Conservation (phyloP, 2,329 filamentous ascomycete genomes). For the Aspergillus sp. region DNA sequence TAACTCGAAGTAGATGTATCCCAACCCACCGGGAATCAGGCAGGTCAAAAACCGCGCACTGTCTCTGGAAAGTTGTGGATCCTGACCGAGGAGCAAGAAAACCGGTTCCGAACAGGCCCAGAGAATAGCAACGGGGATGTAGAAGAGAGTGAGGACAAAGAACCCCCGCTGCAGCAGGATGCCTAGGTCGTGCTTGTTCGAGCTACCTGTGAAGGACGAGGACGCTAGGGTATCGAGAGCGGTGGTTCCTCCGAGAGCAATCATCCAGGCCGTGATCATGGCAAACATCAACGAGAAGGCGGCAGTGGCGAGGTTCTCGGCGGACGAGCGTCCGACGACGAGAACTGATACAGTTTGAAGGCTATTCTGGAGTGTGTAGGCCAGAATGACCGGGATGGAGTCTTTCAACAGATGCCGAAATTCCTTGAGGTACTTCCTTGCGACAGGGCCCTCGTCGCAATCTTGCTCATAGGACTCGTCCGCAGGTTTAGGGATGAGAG, state of each 20-base stretch:
- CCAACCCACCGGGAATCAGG: conserved; percentile 76
- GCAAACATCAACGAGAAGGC: conserved; percentile 95
- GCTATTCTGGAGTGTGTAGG: conserved; percentile 82
- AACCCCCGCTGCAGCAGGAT: conserved; percentile 75
- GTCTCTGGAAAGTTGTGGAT: conserved; percentile 72
- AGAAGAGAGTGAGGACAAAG: conserved; percentile 69
- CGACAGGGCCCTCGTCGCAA: conserved; percentile 38
- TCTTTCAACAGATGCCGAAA: conserved; percentile 67
- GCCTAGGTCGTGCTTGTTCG: conserved; percentile 75
- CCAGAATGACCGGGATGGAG: conserved; percentile 75
- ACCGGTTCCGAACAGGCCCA: conserved; percentile 75
- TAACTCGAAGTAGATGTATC: conserved; percentile 83
- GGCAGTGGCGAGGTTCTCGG: conserved; percentile 75
- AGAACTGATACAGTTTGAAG: conserved; percentile 80
- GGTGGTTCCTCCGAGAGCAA: conserved; percentile 80
- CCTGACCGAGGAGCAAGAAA: conserved; percentile 73
- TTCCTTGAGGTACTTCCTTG: conserved; percentile 49
- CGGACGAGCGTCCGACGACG: conserved; percentile 75
- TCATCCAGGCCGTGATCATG: conserved; percentile 83
- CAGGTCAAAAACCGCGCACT: conserved; percentile 71
- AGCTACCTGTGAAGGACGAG: conserved; percentile 76
- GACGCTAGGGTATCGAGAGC: conserved; percentile 83
- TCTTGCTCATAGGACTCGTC: conserved; percentile 33
- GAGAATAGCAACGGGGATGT: conserved; percentile 68
- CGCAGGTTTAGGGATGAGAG: conserved; percentile 26